Conservation (phyloP, 2,329 filamentous ascomycete species). For the Neofusicoccum parvum region DNA sequence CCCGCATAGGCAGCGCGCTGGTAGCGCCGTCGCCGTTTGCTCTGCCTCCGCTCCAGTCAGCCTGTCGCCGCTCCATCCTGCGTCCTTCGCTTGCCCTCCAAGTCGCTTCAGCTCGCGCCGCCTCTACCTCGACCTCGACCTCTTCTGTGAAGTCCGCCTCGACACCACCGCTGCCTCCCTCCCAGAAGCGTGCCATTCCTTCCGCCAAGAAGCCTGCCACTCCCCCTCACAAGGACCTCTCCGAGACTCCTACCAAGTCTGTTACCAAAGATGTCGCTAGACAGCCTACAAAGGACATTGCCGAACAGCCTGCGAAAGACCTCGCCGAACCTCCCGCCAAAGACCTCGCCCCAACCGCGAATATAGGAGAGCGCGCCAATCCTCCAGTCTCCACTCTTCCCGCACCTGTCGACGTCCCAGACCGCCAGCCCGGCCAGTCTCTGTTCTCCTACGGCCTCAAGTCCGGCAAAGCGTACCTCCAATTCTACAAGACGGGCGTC, state of each 20-base stretch:
- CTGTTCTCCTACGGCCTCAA: constrained; percentile 58
- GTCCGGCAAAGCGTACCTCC: constrained; percentile 73
- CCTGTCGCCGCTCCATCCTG: background rate
- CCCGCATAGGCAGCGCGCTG: background rate
- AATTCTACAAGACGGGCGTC: constrained; percentile 87
- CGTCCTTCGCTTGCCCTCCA: background rate
- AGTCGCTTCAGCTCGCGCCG: background rate
- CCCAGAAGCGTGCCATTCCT: background rate
- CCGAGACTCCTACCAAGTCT: no score
- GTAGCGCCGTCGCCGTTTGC: background rate
- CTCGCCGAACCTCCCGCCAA: no score
- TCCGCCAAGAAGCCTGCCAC: background rate
- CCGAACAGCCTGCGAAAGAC: no score
- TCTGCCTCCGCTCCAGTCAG: background rate
- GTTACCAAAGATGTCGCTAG: no score
- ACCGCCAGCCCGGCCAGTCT: constrained; percentile 50
- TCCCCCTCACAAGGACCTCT: background rate
- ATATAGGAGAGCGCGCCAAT: constrained; percentile 54
- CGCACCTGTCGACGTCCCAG: constrained; percentile 66
- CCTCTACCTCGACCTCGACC: background rate
- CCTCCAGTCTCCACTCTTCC: constrained; percentile 74
- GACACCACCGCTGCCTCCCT: background rate
- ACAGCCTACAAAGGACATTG: no score
- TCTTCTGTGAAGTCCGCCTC: no score
- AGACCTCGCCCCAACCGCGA: no score